Percentiles rank a stretch among this genome's conserved stretches.
These are phyloP conservation scores for Cyberlindnera euphorbiiphila DNA, from an alignment of 805 yeast genomes.

Conservation along the genomic window DNA sequence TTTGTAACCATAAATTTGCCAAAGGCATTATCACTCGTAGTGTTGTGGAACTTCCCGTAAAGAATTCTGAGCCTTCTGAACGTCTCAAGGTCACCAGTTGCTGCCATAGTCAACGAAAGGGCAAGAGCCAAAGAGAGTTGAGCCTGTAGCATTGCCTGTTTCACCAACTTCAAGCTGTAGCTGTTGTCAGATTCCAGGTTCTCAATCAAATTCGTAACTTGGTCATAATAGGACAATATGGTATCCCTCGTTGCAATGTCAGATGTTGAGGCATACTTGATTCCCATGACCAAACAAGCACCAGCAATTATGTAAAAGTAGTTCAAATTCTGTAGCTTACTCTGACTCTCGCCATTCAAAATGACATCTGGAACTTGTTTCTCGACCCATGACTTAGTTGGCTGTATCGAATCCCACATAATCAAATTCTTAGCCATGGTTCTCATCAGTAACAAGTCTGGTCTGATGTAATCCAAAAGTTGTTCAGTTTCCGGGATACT, in stretches of 20 bases:
- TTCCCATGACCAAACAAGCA: slow-evolving; percentile 64
- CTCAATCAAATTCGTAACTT: slow-evolving; percentile 13
- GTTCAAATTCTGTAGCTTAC: slow-evolving; percentile 42
- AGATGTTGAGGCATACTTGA: slow-evolving; percentile 71
- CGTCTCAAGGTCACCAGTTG: slow-evolving; percentile 81
- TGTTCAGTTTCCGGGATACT: slow-evolving; percentile 56
- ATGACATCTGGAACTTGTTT: slow-evolving; percentile 50
- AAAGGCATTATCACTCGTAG: slow-evolving; percentile 35
- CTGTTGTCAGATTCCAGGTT: slow-evolving; percentile 26
- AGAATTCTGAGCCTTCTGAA: slow-evolving; percentile 68
- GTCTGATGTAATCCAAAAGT: slow-evolving; percentile 62
- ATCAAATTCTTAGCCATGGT: slow-evolving; percentile 41
- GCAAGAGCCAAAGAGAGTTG: slow-evolving; percentile 62
- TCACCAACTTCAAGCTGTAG: slow-evolving; percentile 57
- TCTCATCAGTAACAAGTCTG: slow-evolving; percentile 67
- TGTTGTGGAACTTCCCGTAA: slow-evolving; percentile 42
- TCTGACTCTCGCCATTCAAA: slow-evolving; percentile 26
- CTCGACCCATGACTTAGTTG: slow-evolving; percentile 21
- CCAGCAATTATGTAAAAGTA: slow-evolving; percentile 72
- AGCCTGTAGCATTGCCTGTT: slow-evolving; percentile 48
- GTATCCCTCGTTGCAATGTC: slow-evolving; percentile 50
- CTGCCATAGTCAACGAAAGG: slow-evolving; percentile 76
- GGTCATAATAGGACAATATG: slow-evolving; percentile 40
- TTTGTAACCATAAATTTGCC: slow-evolving; percentile 77
- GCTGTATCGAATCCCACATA: slow-evolving; percentile 23